phyloP scores from a whole-genome alignment of 1,139 yeast genomes.

The Kodamaea fungicola region DNA sequence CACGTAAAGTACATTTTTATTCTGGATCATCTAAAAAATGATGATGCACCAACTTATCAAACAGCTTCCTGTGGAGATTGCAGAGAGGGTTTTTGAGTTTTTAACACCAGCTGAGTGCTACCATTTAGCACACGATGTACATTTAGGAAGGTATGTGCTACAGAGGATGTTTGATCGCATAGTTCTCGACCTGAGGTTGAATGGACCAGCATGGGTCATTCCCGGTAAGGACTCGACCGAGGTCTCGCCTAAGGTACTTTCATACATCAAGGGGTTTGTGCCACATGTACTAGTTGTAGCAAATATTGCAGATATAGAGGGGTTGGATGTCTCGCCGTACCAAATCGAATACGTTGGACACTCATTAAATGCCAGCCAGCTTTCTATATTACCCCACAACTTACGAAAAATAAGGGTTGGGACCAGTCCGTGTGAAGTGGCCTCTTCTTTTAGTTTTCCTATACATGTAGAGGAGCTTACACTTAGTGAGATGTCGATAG shows the following conservation, averaged over 20 bases:
- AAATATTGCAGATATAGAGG: neutral
- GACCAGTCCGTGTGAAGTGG: neutral
- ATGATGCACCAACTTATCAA: neutral
- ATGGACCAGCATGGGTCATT: constrained; percentile 1
- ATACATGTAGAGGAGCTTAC: neutral
- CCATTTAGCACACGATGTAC: neutral
- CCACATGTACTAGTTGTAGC: constrained; percentile 1
- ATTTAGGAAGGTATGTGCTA: neutral
- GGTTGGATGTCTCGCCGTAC: constrained; percentile 1
- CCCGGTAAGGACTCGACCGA: constrained; percentile 1
- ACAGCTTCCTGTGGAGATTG: constrained; percentile 1
- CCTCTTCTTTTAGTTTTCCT: constrained; percentile 1
- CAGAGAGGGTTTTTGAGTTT: neutral
- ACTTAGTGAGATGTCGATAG: constrained; percentile 1
- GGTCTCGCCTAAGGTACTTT: constrained; percentile 1
- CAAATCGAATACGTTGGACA: constrained; percentile 1
- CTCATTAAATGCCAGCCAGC: constrained; percentile 1
- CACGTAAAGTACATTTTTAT: too few relatives aligned
- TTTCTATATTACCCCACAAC: neutral
- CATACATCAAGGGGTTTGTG: constrained; percentile 1
- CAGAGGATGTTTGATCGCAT: constrained; percentile 3
- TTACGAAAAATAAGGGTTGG: constrained; percentile 1
- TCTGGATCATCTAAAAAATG: too few relatives aligned
- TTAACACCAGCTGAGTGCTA: constrained; percentile 1
- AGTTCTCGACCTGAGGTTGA: constrained; percentile 1